These are phyloP conservation scores for Dryas integrifolia DNA, from an alignment of 331 rosid species.

Conservation along the genomic window DNA sequence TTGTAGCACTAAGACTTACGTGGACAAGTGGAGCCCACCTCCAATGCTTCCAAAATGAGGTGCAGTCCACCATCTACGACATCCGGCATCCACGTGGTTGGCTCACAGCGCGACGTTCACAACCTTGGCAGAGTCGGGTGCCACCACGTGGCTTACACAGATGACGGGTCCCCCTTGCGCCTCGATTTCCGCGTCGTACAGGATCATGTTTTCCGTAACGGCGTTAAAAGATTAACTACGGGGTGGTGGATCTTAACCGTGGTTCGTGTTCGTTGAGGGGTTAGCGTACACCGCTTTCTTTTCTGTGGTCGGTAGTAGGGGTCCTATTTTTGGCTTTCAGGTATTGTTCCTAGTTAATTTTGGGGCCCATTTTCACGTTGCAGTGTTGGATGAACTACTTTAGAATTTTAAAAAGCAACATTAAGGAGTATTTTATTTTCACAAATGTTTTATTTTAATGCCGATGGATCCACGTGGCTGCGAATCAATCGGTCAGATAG, in stretches of 20 bases:
- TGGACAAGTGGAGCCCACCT: neutral
- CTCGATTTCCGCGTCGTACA: neutral
- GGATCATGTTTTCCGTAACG: no score
- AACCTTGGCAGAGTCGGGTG: slow-evolving; percentile 1
- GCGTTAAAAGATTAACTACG: no score
- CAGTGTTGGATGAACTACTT: no score
- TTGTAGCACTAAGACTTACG: neutral
- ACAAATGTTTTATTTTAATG: no score
- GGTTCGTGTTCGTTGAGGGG: neutral
- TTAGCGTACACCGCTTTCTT: slow-evolving; percentile 15
- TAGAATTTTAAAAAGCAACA: no score
- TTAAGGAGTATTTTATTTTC: no score
- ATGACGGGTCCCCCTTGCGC: neutral
- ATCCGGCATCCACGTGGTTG: slow-evolving; percentile 16
- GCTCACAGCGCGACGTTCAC: neutral
- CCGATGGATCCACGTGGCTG: no score
- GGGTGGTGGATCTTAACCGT: no score
- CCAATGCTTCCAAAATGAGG: neutral
- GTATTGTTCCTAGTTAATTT: no score
- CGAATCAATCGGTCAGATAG: no score
- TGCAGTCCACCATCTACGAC: neutral
- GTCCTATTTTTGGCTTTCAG: neutral
- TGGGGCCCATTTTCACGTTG: no score
- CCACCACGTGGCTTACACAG: slow-evolving; percentile 14
- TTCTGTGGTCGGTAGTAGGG: neutral